Conservation (phyloP, 495 filamentous ascomycete genomes). For the Daldinia concentrica region DNA sequence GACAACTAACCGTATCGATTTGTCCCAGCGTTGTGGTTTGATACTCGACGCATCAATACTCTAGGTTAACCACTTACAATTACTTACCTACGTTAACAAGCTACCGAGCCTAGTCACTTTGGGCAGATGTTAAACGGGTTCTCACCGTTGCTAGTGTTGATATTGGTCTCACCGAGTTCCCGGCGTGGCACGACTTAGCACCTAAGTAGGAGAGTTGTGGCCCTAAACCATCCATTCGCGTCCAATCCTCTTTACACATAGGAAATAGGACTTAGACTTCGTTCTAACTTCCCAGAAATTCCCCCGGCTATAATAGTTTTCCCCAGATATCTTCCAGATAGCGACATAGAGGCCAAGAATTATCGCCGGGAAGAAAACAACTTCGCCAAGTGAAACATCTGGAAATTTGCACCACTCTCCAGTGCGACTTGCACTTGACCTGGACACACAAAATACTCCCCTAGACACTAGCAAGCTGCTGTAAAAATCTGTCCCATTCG, state of each 20-base stretch:
- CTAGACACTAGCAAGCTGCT: constrained; percentile 1
- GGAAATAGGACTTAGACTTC: background rate
- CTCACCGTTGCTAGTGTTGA: constrained; percentile 29
- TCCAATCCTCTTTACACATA: background rate
- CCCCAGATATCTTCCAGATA: background rate
- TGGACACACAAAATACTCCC: constrained; percentile 15
- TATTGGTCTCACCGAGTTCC: constrained; percentile 7
- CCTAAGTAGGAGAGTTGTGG: background rate
- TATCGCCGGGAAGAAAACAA: constrained; percentile 24
- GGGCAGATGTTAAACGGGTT: constrained; percentile 4
- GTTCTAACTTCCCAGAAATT: background rate
- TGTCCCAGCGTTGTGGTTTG: constrained; percentile 17
- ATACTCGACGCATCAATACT: constrained; percentile 4
- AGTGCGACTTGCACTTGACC: constrained; percentile 21
- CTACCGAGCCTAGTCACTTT: constrained; percentile 2
- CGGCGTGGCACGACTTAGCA: background rate
- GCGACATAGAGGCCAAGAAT: constrained; percentile 4
- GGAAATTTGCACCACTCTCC: constrained; percentile 36
- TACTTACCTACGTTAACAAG: background rate
- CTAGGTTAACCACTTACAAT: constrained; percentile 15
- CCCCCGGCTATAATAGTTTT: background rate
- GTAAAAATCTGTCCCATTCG: constrained; percentile 10
- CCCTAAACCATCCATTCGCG: background rate
- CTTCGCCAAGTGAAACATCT: constrained; percentile 41
- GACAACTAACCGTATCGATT: constrained; percentile 5